Conservation (phyloP, 805 yeast genomes). For the Suhomyces vadensis region DNA sequence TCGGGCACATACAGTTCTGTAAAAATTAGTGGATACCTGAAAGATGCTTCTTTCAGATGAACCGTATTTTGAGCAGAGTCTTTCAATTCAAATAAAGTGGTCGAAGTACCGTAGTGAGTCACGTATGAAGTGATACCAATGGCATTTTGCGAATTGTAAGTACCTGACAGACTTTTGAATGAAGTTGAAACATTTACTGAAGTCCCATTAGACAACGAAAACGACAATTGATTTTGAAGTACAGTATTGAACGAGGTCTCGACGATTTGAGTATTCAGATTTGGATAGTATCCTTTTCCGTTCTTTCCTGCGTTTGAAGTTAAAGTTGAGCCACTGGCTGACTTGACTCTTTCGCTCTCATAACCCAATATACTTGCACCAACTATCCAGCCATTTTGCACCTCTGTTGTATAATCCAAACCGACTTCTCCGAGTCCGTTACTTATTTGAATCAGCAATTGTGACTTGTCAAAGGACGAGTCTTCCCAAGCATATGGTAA, state of each 20-base stretch:
- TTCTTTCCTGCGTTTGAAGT: not conserved
- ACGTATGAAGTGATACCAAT: not conserved
- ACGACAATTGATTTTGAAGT: conserved; percentile 35
- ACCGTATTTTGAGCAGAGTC: not conserved
- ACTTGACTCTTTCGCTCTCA: conserved; percentile 45
- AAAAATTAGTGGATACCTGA: not conserved
- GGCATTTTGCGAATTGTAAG: not conserved
- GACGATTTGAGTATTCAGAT: conserved; percentile 35
- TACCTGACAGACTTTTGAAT: not conserved
- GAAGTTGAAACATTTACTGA: conserved; percentile 23
- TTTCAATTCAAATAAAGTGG: not conserved
- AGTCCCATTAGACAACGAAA: conserved; percentile 41
- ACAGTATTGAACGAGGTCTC: conserved; percentile 32
- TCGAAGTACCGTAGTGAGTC: not conserved
- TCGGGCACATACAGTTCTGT: not conserved
- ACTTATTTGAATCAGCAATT: conserved; percentile 49
- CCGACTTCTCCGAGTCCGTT: conserved; percentile 48
- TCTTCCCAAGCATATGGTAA: conserved; percentile 65
- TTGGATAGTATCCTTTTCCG: not conserved
- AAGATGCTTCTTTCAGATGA: not conserved
- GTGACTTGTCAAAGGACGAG: conserved; percentile 19
- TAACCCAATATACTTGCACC: conserved; percentile 57
- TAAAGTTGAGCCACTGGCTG: not conserved
- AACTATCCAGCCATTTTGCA: conserved; percentile 61
- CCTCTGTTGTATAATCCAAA: conserved; percentile 18